phyloP scores from a whole-genome alignment of 371 early-diverging fungal genomes.

The Mortierella sp. region DNA sequence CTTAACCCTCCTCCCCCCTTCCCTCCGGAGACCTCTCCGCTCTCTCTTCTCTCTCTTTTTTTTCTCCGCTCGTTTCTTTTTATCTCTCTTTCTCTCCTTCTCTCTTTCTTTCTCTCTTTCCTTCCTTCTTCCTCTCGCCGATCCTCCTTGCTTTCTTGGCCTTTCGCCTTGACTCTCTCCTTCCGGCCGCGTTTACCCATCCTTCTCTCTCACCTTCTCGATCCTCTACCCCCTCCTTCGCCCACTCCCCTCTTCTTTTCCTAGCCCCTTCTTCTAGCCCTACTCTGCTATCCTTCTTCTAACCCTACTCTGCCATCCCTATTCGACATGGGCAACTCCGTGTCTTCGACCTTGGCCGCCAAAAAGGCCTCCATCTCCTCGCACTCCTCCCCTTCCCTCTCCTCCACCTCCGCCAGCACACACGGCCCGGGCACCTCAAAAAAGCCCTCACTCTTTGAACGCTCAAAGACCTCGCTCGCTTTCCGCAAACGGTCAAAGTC shows the following conservation, averaged over 20 bases:
- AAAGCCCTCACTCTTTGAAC: conserved; percentile 46
- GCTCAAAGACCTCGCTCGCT: conserved; percentile 31
- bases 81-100: neutral
- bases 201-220: neutral
- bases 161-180: neutral
- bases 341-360: conserved; percentile 19
- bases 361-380: conserved; percentile 16
- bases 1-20: neutral
- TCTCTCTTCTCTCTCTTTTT: neutral
- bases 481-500: conserved; percentile 34
- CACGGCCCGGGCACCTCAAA: conserved; percentile 5
- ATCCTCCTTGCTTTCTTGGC: neutral
- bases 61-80: neutral
- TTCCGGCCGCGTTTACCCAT: neutral
- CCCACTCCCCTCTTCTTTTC: neutral
- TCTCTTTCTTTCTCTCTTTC: conserved; percentile 1
- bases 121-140: conserved; percentile 3
- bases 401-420: neutral
- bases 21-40: neutral
- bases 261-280: neutral
- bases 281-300: neutral
- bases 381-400: conserved; percentile 1
- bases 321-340: conserved; percentile 27
- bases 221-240: conserved; percentile 1
- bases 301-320: neutral